These are phyloP conservation scores for Mycena metata DNA, from an alignment of 768 basidiomycete genomes.

Conservation along the genomic window DNA sequence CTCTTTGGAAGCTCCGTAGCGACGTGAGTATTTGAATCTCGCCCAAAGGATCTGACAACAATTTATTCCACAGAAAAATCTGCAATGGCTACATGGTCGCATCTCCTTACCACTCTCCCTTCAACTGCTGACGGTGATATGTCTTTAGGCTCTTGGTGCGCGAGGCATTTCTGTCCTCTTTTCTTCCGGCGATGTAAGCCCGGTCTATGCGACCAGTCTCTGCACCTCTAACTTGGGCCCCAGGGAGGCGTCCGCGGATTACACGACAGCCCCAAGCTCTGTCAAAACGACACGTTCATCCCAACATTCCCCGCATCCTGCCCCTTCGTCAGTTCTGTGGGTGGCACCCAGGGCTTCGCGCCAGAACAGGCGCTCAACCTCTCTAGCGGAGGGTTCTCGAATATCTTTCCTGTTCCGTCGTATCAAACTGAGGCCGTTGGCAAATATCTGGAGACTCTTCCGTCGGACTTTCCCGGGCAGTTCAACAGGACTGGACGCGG, in stretches of 20 bases:
- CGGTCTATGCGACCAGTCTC: too few species aligned
- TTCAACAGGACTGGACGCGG: conserved; percentile 34
- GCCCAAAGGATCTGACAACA: background rate
- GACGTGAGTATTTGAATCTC: conserved; percentile 20
- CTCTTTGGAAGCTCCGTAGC: background rate
- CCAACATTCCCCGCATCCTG: conserved; percentile 40
- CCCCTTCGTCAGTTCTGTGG: conserved; percentile 18
- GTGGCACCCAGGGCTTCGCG: conserved; percentile 14
- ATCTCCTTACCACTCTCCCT: too few species aligned
- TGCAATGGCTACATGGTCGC: conserved; percentile 14
- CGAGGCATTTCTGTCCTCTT: conserved; percentile 43
- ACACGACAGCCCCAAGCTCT: conserved; percentile 31
- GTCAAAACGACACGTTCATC: conserved; percentile 43
- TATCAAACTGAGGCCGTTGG: conserved; percentile 50
- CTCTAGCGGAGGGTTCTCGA: conserved; percentile 57
- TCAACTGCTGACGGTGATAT: too few species aligned
- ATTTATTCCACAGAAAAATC: conserved; percentile 5
- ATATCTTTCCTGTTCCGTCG: conserved; percentile 49
- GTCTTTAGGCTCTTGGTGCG: background rate
- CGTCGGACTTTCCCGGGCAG: conserved; percentile 9
- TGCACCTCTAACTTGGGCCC: background rate
- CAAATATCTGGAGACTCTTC: conserved; percentile 39
- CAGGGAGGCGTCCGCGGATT: conserved; percentile 22
- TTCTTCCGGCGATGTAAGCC: conserved; percentile 15
- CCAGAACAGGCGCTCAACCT: conserved; percentile 14